A percentile compares a stretch with the other conserved stretches of the same genome.
Conservation (phyloP, 2,329 filamentous ascomycete species). For the Aspergillus neoniger region DNA sequence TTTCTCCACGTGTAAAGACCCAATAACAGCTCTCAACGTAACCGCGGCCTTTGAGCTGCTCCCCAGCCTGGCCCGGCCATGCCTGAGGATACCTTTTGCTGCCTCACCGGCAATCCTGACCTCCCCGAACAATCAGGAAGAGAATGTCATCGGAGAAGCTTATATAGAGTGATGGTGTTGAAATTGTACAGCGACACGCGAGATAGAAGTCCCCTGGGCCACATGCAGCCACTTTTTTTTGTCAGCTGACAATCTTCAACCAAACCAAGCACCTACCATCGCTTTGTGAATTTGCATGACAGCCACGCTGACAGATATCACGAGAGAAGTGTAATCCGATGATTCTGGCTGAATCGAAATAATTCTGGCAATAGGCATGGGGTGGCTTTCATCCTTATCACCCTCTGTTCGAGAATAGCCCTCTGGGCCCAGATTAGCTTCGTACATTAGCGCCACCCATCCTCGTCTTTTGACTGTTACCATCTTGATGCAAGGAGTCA, state of each 20-base stretch:
- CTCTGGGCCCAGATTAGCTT: not conserved
- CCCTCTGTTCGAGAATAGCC: not conserved
- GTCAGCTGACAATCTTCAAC: not conserved
- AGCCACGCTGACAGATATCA: not conserved
- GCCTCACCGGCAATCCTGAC: not conserved
- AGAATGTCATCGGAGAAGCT: too few species aligned
- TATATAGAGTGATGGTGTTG: too few species aligned
- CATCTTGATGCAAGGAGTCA: too few species aligned
- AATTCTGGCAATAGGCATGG: not conserved
- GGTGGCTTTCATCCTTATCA: not conserved
- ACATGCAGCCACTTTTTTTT: not conserved
- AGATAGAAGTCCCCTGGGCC: not conserved
- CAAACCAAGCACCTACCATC: not conserved
- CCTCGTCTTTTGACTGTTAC: not conserved
- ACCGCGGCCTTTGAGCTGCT: constrained; percentile 1
- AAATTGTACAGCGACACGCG: not conserved
- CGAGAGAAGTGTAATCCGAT: not conserved
- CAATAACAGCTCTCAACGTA: not conserved
- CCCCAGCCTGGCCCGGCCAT: not conserved
- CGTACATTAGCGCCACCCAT: not conserved
- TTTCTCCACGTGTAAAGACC: constrained; percentile 20
- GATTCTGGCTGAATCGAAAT: not conserved
- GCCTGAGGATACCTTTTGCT: not conserved
- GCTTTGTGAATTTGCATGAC: not conserved
- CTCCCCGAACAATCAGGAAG: not conserved